Percentiles rank a stretch among this genome's conserved stretches.
Conservation (phyloP, 805 yeast genomes). For the Ogataea paraovalis region DNA sequence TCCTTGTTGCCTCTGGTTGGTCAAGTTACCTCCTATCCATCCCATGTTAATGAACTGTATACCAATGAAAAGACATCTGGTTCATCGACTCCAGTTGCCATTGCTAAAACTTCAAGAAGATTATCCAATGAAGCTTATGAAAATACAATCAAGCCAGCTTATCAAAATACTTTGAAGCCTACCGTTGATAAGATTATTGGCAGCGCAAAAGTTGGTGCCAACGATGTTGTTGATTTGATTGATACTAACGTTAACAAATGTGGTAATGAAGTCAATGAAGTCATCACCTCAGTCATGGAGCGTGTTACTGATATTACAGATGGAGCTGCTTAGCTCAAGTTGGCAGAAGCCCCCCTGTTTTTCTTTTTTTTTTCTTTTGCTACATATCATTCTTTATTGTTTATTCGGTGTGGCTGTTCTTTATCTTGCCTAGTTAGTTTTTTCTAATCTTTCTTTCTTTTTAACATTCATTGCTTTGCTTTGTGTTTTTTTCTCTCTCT, state of each 20-base stretch:
- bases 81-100: slow-evolving; percentile 29
- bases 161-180: slow-evolving; percentile 22
- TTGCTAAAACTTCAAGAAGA: slow-evolving; percentile 35
- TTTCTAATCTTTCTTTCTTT: too few relatives aligned
- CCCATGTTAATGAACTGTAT: slow-evolving; percentile 31
- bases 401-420: not conserved
- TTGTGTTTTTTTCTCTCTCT: too few relatives aligned
- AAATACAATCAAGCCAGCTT: slow-evolving; percentile 29
- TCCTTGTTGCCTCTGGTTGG: slow-evolving; percentile 21
- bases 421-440: too few relatives aligned
- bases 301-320: slow-evolving; percentile 5
- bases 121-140: slow-evolving; percentile 34
- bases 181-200: slow-evolving; percentile 27
- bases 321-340: slow-evolving; percentile 2
- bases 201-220: slow-evolving; percentile 16
- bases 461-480: too few relatives aligned
- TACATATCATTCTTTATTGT: not conserved
- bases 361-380: not conserved
- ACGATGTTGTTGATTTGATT: slow-evolving; percentile 20
- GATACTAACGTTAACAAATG: slow-evolving; percentile 12
- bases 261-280: slow-evolving; percentile 7
- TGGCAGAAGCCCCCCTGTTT: too few relatives aligned
- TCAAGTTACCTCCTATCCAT: slow-evolving; percentile 26
- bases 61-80: slow-evolving; percentile 26
- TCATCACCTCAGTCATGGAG: slow-evolving; percentile 4